Percentiles rank a stretch among this genome's conserved stretches.
These are phyloP conservation scores for Anthracocystis setariae DNA, from an alignment of 1,284 basidiomycete genomes.

Conservation along the genomic window DNA sequence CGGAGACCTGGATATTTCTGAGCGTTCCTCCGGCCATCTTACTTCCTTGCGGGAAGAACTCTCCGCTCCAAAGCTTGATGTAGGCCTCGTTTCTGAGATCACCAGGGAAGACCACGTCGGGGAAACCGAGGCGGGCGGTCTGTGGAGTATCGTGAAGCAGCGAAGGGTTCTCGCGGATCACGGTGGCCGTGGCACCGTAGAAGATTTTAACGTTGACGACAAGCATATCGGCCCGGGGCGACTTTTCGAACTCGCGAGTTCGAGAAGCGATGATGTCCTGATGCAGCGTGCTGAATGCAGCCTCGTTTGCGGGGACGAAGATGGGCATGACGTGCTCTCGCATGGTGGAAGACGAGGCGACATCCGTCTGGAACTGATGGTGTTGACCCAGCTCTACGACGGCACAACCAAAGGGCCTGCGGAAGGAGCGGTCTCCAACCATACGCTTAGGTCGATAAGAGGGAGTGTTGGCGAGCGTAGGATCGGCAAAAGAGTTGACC, in stretches of 20 bases:
- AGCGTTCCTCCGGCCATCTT: conserved; percentile 56
- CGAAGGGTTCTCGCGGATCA: conserved; percentile 85
- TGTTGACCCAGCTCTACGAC: conserved; percentile 82
- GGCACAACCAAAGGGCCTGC: conserved; percentile 92
- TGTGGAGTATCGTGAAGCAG: conserved; percentile 83
- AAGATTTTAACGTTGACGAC: conserved; percentile 91
- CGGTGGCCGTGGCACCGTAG: conserved; percentile 79
- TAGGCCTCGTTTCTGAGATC: conserved; percentile 93
- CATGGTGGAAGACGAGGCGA: conserved; percentile 51
- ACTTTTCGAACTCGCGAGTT: conserved; percentile 83
- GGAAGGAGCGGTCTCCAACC: conserved; percentile 70
- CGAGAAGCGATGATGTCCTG: conserved; percentile 90
- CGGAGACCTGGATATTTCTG: conserved; percentile 84
- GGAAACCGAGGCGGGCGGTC: conserved; percentile 91
- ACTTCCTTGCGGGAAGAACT: conserved; percentile 57
- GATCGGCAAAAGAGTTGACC: conserved; percentile 28
- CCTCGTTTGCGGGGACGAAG: conserved; percentile 82
- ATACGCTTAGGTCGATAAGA: conserved; percentile 49
- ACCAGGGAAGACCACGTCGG: conserved; percentile 93
- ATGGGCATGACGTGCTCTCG: conserved; percentile 88
- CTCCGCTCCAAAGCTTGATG: conserved; percentile 72
- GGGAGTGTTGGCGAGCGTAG: conserved; percentile 40
- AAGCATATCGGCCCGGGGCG: conserved; percentile 83
- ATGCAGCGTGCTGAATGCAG: conserved; percentile 89
- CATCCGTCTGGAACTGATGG: conserved; percentile 73